A percentile compares a stretch with the other conserved stretches of the same genome.
phyloP scores from a whole-genome alignment of 2,329 filamentous ascomycete species.

The Xylaria sp. region DNA sequence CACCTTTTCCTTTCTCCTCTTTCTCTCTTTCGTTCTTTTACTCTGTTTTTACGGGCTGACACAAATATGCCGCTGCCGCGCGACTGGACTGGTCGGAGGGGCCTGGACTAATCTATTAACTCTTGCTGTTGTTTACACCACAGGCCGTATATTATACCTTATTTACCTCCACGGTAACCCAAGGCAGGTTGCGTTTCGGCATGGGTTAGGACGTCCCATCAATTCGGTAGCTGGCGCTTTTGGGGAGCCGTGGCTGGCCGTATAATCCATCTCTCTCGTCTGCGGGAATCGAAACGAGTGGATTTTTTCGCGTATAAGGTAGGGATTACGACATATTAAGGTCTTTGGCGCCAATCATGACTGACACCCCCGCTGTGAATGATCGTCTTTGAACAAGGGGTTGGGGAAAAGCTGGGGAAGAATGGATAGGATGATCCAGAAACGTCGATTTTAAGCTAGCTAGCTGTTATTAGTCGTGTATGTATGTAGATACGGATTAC shows the following conservation, averaged over 20 bases:
- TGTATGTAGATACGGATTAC: no score
- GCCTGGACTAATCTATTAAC: conserved; percentile 11
- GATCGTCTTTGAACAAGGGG: not conserved
- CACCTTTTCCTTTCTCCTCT: not conserved
- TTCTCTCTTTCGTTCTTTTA: not conserved
- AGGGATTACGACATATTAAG: not conserved
- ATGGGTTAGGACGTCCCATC: not conserved
- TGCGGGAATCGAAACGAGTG: no score
- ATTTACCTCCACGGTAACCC: no score
- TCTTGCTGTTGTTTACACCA: no score
- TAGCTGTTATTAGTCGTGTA: no score
- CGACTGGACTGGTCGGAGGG: conserved; percentile 1
- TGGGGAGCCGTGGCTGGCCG: not conserved
- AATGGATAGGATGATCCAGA: not conserved
- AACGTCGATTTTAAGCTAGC: not conserved
- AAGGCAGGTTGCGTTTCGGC: no score
- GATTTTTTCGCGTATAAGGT: no score
- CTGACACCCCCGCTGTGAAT: not conserved
- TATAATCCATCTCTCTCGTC: no score
- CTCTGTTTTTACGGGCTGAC: not conserved
- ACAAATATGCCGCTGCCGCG: not conserved
- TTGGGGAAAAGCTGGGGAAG: not conserved
- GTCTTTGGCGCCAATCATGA: not conserved
- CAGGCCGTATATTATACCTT: no score
- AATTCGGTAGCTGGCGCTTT: not conserved